Percentiles rank a stretch among this genome's conserved stretches.
These are phyloP conservation scores for Phialemoniopsis sp. DNA, from an alignment of 2,329 filamentous ascomycete species.

Conservation along the genomic window DNA sequence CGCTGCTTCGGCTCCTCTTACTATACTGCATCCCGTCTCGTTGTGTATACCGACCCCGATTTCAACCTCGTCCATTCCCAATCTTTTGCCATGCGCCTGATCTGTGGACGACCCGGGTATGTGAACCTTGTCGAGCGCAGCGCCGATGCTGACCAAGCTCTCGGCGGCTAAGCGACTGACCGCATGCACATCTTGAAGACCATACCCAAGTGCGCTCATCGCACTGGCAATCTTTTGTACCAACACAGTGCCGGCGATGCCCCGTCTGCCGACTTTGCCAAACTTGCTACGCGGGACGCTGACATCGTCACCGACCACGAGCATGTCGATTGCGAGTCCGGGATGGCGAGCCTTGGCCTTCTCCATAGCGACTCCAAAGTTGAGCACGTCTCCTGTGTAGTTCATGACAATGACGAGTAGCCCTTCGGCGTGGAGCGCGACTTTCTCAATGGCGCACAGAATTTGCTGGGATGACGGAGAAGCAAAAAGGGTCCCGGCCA, in stretches of 20 bases:
- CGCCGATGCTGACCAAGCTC: conserved; percentile 85
- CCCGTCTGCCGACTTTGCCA: conserved; percentile 86
- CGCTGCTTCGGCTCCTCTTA: conserved; percentile 38
- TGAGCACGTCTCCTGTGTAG: conserved; percentile 82
- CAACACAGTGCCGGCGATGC: conserved; percentile 84
- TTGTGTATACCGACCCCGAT: conserved; percentile 76
- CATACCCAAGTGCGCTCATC: conserved; percentile 67
- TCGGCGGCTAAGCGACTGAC: conserved; percentile 67
- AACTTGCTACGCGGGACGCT: conserved; percentile 75
- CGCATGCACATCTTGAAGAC: conserved; percentile 65
- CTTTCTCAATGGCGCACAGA: conserved; percentile 62
- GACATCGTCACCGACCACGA: conserved; percentile 86
- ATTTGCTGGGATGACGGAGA: conserved; percentile 74
- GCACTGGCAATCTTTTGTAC: conserved; percentile 85
- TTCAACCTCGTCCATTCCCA: conserved; percentile 53
- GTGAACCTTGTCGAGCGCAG: conserved; percentile 81
- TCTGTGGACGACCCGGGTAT: conserved; percentile 72
- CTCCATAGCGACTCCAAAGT: conserved; percentile 89
- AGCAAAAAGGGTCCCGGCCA: conserved; percentile 79
- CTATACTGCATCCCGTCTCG: conserved; percentile 51
- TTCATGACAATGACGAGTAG: conserved; percentile 90
- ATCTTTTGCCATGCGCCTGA: conserved; percentile 50
- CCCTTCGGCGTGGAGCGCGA: conserved; percentile 73
- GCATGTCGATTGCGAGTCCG: conserved; percentile 75
- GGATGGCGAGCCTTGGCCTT: conserved; percentile 81